Evolutionary conservation across 805 yeast genomes (phyloP).

Genomic region (Yamadazyma scolyti): DNA sequence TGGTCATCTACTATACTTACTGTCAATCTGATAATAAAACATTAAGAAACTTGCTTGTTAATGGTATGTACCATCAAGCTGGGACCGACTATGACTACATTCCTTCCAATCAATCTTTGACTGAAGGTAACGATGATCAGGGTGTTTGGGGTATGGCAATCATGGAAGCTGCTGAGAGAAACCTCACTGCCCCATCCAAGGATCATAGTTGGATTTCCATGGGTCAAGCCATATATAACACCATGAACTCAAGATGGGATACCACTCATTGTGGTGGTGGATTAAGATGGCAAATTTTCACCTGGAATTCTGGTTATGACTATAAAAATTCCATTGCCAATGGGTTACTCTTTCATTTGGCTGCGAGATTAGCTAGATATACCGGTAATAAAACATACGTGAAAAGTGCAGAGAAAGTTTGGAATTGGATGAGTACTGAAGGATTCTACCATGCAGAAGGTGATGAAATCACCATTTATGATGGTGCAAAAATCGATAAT

Average conservation of each 20-base stretch:
- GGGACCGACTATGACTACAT: conserved; percentile 40
- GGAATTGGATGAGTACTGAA: conserved; percentile 71
- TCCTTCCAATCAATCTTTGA: conserved; percentile 44
- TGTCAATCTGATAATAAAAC: conserved; percentile 34
- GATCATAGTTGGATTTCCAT: conserved; percentile 76
- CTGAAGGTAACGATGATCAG: conserved; percentile 51
- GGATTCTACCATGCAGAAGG: conserved; percentile 20
- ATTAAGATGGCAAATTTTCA: conserved; percentile 91
- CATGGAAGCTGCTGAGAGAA: conserved; percentile 45
- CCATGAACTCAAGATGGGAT: conserved; percentile 92
- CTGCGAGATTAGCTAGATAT: conserved; percentile 82
- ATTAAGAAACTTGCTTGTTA: conserved; percentile 23
- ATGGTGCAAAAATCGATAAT: conserved; percentile 53
- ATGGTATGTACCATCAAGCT: conserved; percentile 42
- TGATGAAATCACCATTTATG: conserved; percentile 40
- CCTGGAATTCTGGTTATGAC: conserved; percentile 92
- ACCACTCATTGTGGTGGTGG: conserved; percentile 74
- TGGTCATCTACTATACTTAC: conserved; percentile 36
- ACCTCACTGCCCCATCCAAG: conserved; percentile 48
- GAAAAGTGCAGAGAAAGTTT: conserved; percentile 70
- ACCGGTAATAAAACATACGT: conserved; percentile 71
- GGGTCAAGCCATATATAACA: conserved; percentile 86
- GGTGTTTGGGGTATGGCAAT: conserved; percentile 50
- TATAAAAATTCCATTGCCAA: conserved; percentile 91
- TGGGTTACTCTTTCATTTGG: conserved; percentile 83